Evolutionary conservation across 352 stramenopile species (phyloP), one percentile per base, ranked within the genome.

Genomic region (Blastocystis sp.): DNA sequence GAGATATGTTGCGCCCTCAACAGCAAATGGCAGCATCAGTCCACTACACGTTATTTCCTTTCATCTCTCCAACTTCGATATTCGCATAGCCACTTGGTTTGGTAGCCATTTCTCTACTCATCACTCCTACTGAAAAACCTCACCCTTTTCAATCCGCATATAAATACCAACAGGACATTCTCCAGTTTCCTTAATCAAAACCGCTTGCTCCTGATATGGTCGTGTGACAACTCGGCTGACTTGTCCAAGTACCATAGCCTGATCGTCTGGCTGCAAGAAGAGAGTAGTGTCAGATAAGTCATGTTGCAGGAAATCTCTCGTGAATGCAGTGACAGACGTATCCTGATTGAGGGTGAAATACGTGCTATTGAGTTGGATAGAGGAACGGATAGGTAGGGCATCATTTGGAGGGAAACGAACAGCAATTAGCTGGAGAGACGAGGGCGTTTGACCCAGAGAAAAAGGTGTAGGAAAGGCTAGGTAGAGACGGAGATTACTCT

Each of bases 301-400:
- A 3, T 53, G 73, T 2, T 66, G 30, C 53, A 85, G 47, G 47
- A 66, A 85, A 34, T 85, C 73, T 13, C 73, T 50, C 37, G 63
- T 30, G 30, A 69, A 85, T 24, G 73, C 73, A 3, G 39, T 47
- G 26, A 66, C 73, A 0, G 45, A 66, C 0, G 20, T 54, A 18
- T 85, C 73, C 34, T 56, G 34, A 43, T 65, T 85, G 7, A 85
- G 9, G 39, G 73, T 85, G n/a, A 85, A 66, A 55, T 54, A 85
- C 24, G 20, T 54, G 4, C 56, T 20, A 16, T 37, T n/a, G 3
- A 69, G 47, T 55, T 85, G 73, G 18, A 26, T 53, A 16, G 6
- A 26, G 0, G 54, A 9, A n/a, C 39, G 45, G 47, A 85, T 65
- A 34, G 53, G 3, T 11, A 39, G 5, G 2, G 73, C 37, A 5